A percentile compares a stretch with the other conserved stretches of the same genome.
Conservation (phyloP, 2,329 filamentous ascomycete genomes). For the Juglanconis sp. region DNA sequence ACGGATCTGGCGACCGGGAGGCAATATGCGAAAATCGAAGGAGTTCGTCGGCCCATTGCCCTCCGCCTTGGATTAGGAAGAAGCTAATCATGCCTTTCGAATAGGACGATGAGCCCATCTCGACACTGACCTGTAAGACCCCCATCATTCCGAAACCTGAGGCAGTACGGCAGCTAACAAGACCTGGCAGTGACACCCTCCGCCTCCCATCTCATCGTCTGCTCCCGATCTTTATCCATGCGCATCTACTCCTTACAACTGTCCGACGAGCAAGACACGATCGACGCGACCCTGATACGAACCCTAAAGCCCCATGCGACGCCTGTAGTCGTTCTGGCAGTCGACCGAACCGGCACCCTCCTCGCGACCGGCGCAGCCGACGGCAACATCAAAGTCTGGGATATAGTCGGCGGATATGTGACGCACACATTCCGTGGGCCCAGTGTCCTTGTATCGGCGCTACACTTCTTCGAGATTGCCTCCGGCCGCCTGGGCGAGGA, state of each 20-base stretch:
- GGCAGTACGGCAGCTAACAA: conserved; percentile 19
- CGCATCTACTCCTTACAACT: conserved; percentile 75
- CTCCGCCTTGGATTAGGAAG: not conserved
- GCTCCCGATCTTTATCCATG: conserved; percentile 95
- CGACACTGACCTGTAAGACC: conserved; percentile 61
- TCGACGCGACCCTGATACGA: conserved; percentile 67
- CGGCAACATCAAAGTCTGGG: conserved; percentile 94
- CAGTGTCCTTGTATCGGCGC: conserved; percentile 83
- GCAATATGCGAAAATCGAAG: conserved; percentile 82
- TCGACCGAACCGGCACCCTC: conserved; percentile 84
- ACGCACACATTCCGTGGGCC: conserved; percentile 96
- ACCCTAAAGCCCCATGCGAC: conserved; percentile 87
- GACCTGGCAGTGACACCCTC: conserved; percentile 70
- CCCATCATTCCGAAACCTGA: not conserved
- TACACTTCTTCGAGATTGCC: conserved; percentile 84
- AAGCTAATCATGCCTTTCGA: not conserved
- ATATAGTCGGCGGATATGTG: conserved; percentile 82
- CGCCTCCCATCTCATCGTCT: conserved; percentile 82
- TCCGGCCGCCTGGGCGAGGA: conserved; percentile 36
- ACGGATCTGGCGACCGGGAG: conserved; percentile 80
- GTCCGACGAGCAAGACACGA: conserved; percentile 51
- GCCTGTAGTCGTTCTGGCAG: conserved; percentile 80
- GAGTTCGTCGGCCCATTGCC: conserved; percentile 50
- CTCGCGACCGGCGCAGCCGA: conserved; percentile 92
- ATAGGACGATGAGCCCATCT: conserved; percentile 76